These are phyloP conservation scores for Zoysia japonica DNA, from an alignment of 176 grass and related monocot species.

Conservation along the genomic window DNA sequence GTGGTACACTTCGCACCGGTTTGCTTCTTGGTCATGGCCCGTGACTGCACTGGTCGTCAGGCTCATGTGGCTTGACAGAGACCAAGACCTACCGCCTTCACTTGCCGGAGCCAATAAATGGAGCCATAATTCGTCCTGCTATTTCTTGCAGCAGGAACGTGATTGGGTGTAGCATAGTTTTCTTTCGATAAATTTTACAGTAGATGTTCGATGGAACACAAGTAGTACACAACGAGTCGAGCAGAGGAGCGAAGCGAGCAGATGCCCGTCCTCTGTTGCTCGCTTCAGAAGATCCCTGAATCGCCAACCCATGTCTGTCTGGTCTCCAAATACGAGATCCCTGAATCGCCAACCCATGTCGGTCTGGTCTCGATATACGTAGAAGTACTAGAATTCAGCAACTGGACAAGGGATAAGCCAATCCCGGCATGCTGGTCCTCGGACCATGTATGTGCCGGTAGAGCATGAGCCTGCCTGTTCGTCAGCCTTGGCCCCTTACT, in stretches of 20 bases:
- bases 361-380: background rate
- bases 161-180: too few species aligned
- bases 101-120: constrained; percentile 40
- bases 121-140: constrained; percentile 15
- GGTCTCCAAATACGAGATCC: background rate
- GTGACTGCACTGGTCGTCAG: constrained; percentile 25
- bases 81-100: constrained; percentile 10
- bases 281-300: background rate
- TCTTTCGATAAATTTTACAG: too few species aligned
- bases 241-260: background rate
- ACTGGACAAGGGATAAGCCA: background rate
- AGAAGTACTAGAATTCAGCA: too few species aligned
- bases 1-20: background rate
- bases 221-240: background rate
- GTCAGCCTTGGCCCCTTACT: too few species aligned
- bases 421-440: background rate
- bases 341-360: background rate
- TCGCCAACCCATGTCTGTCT: background rate
- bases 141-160: too few species aligned
- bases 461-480: background rate
- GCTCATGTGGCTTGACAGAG: background rate
- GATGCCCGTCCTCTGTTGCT: background rate
- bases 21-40: constrained; percentile 1
- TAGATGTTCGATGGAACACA: background rate
- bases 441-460: background rate